A percentile compares a stretch with the other conserved stretches of the same genome.
phyloP scores from a whole-genome alignment of 805 yeast genomes.

The Saccharomycopsis amapae region DNA sequence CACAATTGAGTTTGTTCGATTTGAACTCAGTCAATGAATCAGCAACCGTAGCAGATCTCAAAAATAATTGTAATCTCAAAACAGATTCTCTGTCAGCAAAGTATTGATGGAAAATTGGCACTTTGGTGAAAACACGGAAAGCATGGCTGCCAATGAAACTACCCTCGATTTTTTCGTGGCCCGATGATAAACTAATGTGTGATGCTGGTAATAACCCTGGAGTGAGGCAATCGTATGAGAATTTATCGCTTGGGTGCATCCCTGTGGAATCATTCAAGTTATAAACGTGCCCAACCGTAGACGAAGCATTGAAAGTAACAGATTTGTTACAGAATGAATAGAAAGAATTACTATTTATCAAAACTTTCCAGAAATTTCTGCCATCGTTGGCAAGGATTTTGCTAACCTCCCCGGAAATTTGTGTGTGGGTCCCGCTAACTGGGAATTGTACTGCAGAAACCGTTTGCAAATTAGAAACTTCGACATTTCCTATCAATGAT shows the following conservation, averaged over 20 bases:
- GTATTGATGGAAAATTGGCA: slow-evolving; percentile 15
- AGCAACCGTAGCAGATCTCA: slow-evolving; percentile 4
- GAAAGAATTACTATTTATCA: slow-evolving; percentile 4
- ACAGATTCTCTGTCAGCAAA: not conserved
- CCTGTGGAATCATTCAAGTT: not conserved
- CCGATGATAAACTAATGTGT: not conserved
- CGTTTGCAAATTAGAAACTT: not conserved
- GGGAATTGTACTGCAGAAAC: slow-evolving; percentile 1
- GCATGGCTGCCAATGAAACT: slow-evolving; percentile 3
- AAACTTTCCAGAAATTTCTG: slow-evolving; percentile 10
- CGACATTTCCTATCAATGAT: slow-evolving; percentile 2
- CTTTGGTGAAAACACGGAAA: slow-evolving; percentile 11
- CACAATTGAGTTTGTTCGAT: not conserved
- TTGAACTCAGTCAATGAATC: not conserved
- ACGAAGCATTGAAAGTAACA: slow-evolving; percentile 6
- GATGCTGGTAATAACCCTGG: not conserved
- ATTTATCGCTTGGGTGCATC: slow-evolving; percentile 1
- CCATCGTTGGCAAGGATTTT: not conserved
- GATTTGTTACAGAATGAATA: slow-evolving; percentile 1
- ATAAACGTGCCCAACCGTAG: slow-evolving; percentile 6
- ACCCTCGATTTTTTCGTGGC: not conserved
- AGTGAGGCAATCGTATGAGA: not conserved
- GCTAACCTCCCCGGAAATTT: slow-evolving; percentile 5
- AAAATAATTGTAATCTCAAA: slow-evolving; percentile 12
- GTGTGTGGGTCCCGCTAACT: slow-evolving; percentile 1